phyloP scores from a whole-genome alignment of 768 basidiomycete genomes.

The Boletus edulis region DNA sequence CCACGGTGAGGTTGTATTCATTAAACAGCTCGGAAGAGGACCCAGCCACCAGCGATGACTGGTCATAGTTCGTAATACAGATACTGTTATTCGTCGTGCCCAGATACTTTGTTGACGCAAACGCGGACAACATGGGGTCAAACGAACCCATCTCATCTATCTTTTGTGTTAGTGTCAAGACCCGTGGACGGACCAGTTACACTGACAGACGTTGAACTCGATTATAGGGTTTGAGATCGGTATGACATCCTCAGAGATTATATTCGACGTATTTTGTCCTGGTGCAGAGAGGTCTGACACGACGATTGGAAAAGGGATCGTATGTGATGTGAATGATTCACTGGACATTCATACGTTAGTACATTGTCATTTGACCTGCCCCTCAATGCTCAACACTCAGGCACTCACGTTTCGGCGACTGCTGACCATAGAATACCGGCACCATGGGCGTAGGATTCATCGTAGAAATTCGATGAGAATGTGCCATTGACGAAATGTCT shows the following conservation, averaged over 20 bases:
- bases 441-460: slow-evolving; percentile 31
- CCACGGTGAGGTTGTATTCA: slow-evolving; percentile 26
- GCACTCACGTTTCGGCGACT: slow-evolving; percentile 32
- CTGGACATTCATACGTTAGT: slow-evolving; percentile 17
- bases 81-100: slow-evolving; percentile 36
- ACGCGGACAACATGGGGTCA: slow-evolving; percentile 44
- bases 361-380: background rate
- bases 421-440: slow-evolving; percentile 35
- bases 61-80: slow-evolving; percentile 37
- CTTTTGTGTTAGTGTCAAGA: background rate
- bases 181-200: background rate
- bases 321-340: slow-evolving; percentile 30
- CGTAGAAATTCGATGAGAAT: slow-evolving; percentile 28
- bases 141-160: slow-evolving; percentile 41
- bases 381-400: slow-evolving; percentile 6
- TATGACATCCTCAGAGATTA: slow-evolving; percentile 18
- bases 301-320: slow-evolving; percentile 41
- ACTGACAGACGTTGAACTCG: slow-evolving; percentile 37
- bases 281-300: slow-evolving; percentile 27
- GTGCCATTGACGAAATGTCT: slow-evolving; percentile 42
- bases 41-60: slow-evolving; percentile 36
- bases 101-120: slow-evolving; percentile 43
- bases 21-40: slow-evolving; percentile 40
- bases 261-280: slow-evolving; percentile 24
- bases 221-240: slow-evolving; percentile 33